Conservation (phyloP, 1,284 basidiomycete species). For the Cutaneotrichosporon mucoides region DNA sequence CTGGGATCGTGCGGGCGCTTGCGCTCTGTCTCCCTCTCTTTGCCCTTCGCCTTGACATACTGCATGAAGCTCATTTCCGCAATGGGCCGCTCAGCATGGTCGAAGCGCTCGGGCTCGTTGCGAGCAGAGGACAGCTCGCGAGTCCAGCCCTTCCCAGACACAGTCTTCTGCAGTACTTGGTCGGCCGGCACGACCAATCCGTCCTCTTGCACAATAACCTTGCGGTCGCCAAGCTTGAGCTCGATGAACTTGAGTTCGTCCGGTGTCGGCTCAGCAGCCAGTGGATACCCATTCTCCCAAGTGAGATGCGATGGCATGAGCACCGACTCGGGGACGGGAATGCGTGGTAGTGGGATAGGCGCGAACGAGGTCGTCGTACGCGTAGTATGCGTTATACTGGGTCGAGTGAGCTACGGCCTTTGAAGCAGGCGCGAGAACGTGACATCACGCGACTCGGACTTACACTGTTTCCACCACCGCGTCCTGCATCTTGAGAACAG, state of each 20-base stretch:
- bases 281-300: constrained; percentile 33
- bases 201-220: constrained; percentile 44
- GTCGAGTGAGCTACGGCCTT: not conserved
- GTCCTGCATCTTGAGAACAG: constrained; percentile 40
- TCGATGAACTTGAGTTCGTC: constrained; percentile 43
- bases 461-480: constrained; percentile 47
- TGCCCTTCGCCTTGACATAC: constrained; percentile 27
- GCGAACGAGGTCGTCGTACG: constrained; percentile 44
- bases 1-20: constrained; percentile 29
- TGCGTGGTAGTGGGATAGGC: constrained; percentile 42
- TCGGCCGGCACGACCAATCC: constrained; percentile 14
- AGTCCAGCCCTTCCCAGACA: constrained; percentile 24
- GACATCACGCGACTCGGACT: constrained; percentile 9
- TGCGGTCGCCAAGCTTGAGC: constrained; percentile 37
- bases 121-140: constrained; percentile 19
- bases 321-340: constrained; percentile 34
- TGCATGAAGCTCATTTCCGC: constrained; percentile 20
- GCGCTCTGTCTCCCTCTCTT: constrained; percentile 35
- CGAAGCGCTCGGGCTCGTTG: constrained; percentile 15
- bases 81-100: not conserved
- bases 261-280: constrained; percentile 41
- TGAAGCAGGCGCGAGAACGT: too few relatives aligned
- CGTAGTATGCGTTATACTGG: constrained; percentile 12
- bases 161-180: not conserved
- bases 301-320: constrained; percentile 30